A percentile compares a stretch with the other conserved stretches of the same genome.
phyloP scores from a whole-genome alignment of 1,284 basidiomycete genomes.

The Heterobasidion irregulare region DNA sequence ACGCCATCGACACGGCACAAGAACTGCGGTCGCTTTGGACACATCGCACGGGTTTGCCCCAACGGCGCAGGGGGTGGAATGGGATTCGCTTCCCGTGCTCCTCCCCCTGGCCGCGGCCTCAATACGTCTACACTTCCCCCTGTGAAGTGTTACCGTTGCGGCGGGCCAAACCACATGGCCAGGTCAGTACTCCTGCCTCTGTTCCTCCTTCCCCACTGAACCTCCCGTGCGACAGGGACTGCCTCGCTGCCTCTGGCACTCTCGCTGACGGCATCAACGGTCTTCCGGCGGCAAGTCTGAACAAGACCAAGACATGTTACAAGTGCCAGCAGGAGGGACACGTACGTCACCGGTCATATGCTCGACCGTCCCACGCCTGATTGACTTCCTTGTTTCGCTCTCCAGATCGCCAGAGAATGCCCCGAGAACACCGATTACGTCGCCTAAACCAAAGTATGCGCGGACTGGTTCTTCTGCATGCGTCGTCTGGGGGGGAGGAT shows the following conservation, averaged over 20 bases:
- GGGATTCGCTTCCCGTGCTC: conserved; percentile 54
- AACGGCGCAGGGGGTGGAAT: conserved; percentile 32
- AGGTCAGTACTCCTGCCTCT: conserved; percentile 32
- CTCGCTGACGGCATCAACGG: conserved; percentile 35
- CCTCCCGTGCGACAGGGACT: conserved; percentile 42
- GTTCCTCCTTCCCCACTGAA: neutral
- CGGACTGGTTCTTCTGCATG: neutral
- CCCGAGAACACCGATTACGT: conserved; percentile 44
- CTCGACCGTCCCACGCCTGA: neutral
- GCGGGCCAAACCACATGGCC: conserved; percentile 77
- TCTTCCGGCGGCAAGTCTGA: conserved; percentile 22
- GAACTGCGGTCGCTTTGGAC: conserved; percentile 76
- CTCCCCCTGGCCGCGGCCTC: conserved; percentile 63
- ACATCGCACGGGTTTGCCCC: conserved; percentile 71
- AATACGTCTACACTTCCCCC: conserved; percentile 73
- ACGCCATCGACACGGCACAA: conserved; percentile 19
- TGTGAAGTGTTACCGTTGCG: conserved; percentile 78
- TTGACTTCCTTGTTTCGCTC: neutral
- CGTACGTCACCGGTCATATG: conserved; percentile 33
- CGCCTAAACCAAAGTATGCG: neutral
- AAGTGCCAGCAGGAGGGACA: conserved; percentile 82
- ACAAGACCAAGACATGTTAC: conserved; percentile 75
- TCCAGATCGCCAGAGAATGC: conserved; percentile 72
- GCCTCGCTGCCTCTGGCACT: conserved; percentile 63
- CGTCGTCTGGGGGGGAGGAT: neutral